Conservation (phyloP, 306 rosid genomes). For the Vigna nakashimae region DNA sequence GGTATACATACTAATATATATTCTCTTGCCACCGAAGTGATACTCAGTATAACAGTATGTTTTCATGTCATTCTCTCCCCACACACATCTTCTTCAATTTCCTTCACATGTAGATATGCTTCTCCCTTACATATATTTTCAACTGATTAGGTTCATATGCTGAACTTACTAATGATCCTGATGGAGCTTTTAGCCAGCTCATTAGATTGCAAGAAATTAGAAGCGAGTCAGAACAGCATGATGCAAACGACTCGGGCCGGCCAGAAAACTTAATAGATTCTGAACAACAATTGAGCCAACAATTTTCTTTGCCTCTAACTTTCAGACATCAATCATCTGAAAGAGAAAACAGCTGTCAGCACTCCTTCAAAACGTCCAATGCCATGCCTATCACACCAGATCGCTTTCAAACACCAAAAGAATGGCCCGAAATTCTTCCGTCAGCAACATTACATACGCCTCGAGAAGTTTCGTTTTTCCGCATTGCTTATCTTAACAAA, state of each 20-base stretch:
- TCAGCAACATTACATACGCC: constrained; percentile 39
- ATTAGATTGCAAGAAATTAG: constrained; percentile 60
- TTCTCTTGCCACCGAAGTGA: constrained; percentile 24
- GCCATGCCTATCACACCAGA: constrained; percentile 45
- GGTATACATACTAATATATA: constrained; percentile 43
- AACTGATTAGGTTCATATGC: constrained; percentile 66
- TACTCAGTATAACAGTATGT: constrained; percentile 12
- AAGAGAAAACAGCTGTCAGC: constrained; percentile 52
- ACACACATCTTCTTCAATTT: not conserved
- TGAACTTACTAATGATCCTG: constrained; percentile 60
- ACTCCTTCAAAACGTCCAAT: constrained; percentile 54
- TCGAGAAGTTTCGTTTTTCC: constrained; percentile 52
- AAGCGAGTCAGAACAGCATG: constrained; percentile 48
- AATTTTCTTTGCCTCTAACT: constrained; percentile 49
- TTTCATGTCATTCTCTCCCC: not conserved
- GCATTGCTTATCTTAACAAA: constrained; percentile 77
- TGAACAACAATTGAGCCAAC: constrained; percentile 51
- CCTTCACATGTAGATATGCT: not conserved
- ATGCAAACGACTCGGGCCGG: constrained; percentile 40
- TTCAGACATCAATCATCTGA: constrained; percentile 65
- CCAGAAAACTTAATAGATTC: constrained; percentile 49
- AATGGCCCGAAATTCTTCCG: constrained; percentile 40
- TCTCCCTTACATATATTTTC: constrained; percentile 19
- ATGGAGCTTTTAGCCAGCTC: constrained; percentile 78
- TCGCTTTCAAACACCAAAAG: constrained; percentile 42